These are phyloP conservation scores for Boletales sp. DNA, from an alignment of 768 basidiomycete genomes.

Conservation along the genomic window DNA sequence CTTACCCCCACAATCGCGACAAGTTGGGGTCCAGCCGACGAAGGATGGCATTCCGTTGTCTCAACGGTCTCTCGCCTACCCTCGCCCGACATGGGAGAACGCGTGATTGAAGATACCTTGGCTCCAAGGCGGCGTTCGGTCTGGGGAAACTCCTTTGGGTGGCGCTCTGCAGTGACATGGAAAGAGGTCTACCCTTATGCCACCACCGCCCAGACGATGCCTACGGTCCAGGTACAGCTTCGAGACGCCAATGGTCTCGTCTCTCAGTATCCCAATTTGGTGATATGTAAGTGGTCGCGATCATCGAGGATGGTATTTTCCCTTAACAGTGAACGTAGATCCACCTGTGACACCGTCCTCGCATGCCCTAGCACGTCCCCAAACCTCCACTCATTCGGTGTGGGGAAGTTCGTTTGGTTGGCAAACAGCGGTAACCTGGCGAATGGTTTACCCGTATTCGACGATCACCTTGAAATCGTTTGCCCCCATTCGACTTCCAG, in stretches of 20 bases:
- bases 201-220: background rate
- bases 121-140: slow-evolving; percentile 5
- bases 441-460: slow-evolving; percentile 16
- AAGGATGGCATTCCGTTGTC: slow-evolving; percentile 31
- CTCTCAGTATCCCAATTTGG: slow-evolving; percentile 31
- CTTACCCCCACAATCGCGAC: slow-evolving; percentile 40
- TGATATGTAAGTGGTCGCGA: slow-evolving; percentile 30
- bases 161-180: slow-evolving; percentile 19
- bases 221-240: slow-evolving; percentile 3
- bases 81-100: slow-evolving; percentile 56
- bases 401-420: slow-evolving; percentile 23
- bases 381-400: background rate
- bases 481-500: slow-evolving; percentile 5
- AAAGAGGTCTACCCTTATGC: slow-evolving; percentile 17
- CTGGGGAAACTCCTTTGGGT: slow-evolving; percentile 25
- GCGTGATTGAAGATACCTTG: slow-evolving; percentile 33
- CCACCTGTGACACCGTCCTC: slow-evolving; percentile 14
- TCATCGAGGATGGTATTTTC: background rate
- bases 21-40: slow-evolving; percentile 51
- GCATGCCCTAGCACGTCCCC: slow-evolving; percentile 24
- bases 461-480: background rate
- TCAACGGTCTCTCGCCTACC: slow-evolving; percentile 39
- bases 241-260: slow-evolving; percentile 8
- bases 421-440: slow-evolving; percentile 13
- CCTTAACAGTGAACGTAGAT: slow-evolving; percentile 29